These are phyloP conservation scores for Abortiporus biennis DNA, from an alignment of 1,284 basidiomycete species.

Conservation along the genomic window DNA sequence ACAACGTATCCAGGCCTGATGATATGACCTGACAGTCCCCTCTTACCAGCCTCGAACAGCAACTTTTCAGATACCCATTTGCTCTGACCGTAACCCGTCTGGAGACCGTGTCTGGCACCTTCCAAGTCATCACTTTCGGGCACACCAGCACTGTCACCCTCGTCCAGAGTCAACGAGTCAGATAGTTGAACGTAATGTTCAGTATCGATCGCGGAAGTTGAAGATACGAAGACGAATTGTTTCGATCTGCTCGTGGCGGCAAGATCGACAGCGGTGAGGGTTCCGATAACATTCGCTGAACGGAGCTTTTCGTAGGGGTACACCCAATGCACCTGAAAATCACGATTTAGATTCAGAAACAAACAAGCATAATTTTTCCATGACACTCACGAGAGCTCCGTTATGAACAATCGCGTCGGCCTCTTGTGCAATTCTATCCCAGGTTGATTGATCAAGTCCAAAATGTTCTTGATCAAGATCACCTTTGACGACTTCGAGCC, in stretches of 20 bases:
- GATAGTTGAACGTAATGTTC: constrained; percentile 88
- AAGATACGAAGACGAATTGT: constrained; percentile 87
- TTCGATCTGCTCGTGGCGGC: constrained; percentile 77
- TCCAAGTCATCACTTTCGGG: constrained; percentile 91
- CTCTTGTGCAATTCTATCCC: constrained; percentile 68
- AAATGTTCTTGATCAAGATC: constrained; percentile 79
- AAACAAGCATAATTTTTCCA: neutral
- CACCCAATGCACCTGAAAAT: constrained; percentile 89
- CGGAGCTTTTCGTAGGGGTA: constrained; percentile 96
- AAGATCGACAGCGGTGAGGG: constrained; percentile 79
- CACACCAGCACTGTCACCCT: constrained; percentile 54
- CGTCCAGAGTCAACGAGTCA: constrained; percentile 54
- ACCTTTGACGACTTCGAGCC: constrained; percentile 84
- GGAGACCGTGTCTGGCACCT: constrained; percentile 71
- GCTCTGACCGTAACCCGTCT: constrained; percentile 93
- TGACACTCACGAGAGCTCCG: constrained; percentile 79
- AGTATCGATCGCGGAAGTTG: constrained; percentile 90
- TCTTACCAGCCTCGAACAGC: constrained; percentile 83
- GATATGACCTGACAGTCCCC: constrained; percentile 86
- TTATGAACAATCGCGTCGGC: constrained; percentile 92
- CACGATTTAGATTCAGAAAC: neutral
- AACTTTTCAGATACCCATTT: constrained; percentile 99
- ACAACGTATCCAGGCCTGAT: constrained; percentile 95
- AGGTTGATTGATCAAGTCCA: constrained; percentile 65
- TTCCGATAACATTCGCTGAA: constrained; percentile 87